Conservation (phyloP, 2,329 filamentous ascomycete genomes). For the Juglanconis oblonga region DNA sequence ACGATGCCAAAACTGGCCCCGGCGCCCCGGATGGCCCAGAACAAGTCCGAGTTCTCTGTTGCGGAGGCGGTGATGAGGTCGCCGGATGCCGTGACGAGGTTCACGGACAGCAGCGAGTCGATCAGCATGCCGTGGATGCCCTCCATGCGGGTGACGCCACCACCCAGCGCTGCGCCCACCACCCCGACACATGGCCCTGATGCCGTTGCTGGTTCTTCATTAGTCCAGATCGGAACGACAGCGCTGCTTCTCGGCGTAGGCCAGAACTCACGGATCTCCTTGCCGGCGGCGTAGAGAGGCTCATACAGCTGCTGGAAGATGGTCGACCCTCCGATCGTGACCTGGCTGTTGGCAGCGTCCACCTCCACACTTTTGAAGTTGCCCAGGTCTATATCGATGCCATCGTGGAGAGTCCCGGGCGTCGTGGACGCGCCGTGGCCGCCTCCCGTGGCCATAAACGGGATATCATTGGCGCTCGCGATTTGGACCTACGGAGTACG, state of each 20-base stretch:
- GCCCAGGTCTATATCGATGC: constrained; percentile 54
- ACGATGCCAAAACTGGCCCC: constrained; percentile 44
- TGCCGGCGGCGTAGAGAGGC: constrained; percentile 43
- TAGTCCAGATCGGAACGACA: not conserved
- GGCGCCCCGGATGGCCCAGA: constrained; percentile 40
- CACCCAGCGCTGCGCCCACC: constrained; percentile 55
- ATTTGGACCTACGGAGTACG: no score
- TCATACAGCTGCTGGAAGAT: constrained; percentile 53
- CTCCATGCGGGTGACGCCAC: constrained; percentile 56
- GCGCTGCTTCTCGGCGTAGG: no score
- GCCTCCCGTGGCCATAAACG: no score
- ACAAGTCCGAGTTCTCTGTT: constrained; percentile 39
- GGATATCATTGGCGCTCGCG: no score
- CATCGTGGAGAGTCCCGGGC: constrained; percentile 22
- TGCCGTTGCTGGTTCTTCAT: constrained; percentile 41
- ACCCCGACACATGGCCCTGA: constrained; percentile 62
- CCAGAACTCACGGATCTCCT: constrained; percentile 42
- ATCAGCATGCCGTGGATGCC: constrained; percentile 49
- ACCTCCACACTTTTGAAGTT: constrained; percentile 49
- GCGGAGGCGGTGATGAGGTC: constrained; percentile 36
- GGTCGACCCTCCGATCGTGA: constrained; percentile 49
- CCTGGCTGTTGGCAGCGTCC: constrained; percentile 39
- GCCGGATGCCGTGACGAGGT: constrained; percentile 38
- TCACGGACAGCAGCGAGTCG: constrained; percentile 37
- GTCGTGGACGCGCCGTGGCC: no score